A percentile compares a stretch with the other conserved stretches of the same genome.
Conservation (phyloP, 2,329 filamentous ascomycete species). For the Epichloe bromicola region DNA sequence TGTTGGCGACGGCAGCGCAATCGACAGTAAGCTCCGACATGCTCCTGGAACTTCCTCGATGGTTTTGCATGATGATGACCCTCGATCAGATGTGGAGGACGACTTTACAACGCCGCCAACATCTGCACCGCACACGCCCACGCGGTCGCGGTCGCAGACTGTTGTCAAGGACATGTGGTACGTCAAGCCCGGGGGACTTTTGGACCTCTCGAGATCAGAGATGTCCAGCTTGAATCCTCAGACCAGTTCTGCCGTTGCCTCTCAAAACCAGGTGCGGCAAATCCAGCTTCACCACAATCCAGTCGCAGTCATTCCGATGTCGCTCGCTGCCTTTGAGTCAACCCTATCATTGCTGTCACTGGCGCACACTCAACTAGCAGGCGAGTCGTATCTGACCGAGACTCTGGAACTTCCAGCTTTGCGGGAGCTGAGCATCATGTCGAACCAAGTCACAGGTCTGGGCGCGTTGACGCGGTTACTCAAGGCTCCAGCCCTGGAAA, state of each 20-base stretch:
- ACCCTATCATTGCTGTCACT: constrained; percentile 61
- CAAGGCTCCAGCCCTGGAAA: constrained; percentile 60
- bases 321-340: constrained; percentile 57
- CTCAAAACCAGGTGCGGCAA: constrained; percentile 36
- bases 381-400: constrained; percentile 51
- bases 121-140: constrained; percentile 36
- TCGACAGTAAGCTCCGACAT: constrained; percentile 9
- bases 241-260: constrained; percentile 41
- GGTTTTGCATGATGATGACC: constrained; percentile 27
- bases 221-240: constrained; percentile 47
- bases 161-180: constrained; percentile 36
- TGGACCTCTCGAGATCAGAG: constrained; percentile 58
- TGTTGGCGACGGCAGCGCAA: constrained; percentile 19
- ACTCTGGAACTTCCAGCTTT: constrained; percentile 59
- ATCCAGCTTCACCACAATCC: constrained; percentile 68
- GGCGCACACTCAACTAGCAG: constrained; percentile 59
- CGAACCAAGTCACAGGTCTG: constrained; percentile 61
- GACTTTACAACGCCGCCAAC: constrained; percentile 46
- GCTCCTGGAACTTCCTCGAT: not conserved
- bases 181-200: constrained; percentile 46
- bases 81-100: constrained; percentile 36
- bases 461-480: constrained; percentile 52
- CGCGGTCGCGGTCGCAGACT: constrained; percentile 35
- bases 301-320: constrained; percentile 55
- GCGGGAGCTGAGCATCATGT: constrained; percentile 61